Conservation (phyloP, 1,284 basidiomycete species). For the Cutaneotrichosporon sp. region DNA sequence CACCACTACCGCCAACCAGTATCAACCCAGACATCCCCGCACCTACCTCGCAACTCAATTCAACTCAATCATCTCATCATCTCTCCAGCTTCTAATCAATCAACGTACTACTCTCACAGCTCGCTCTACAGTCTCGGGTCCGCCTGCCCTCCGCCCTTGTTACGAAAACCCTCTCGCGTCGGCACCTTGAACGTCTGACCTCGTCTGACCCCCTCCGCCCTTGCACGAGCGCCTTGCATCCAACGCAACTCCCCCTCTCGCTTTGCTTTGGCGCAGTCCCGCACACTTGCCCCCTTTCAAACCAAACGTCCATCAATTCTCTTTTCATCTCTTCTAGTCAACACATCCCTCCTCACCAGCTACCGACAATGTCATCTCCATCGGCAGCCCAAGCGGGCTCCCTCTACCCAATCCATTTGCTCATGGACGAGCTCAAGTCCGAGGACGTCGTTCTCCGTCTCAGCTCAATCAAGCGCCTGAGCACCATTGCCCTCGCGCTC, state of each 20-base stretch:
- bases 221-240: background rate
- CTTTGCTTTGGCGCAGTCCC: background rate
- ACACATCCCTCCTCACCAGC: too few species aligned
- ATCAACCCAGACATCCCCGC: too few species aligned
- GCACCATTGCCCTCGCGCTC: constrained; percentile 95
- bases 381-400: constrained; percentile 22
- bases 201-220: background rate
- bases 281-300: background rate
- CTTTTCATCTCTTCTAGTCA: too few species aligned
- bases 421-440: constrained; percentile 70
- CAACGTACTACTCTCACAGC: too few species aligned
- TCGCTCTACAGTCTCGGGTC: too few species aligned
- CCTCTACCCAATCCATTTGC: constrained; percentile 47
- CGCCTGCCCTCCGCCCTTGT: too few species aligned
- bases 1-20: too few species aligned
- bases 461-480: constrained; percentile 96
- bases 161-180: background rate
- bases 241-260: background rate
- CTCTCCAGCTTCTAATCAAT: too few species aligned
- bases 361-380: constrained; percentile 29
- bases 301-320: background rate
- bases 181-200: background rate
- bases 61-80: background rate
- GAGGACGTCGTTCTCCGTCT: constrained; percentile 91
- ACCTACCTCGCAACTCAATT: background rate